Conservation (phyloP, 176 grass and related monocot species). For the Stipa capillata region DNA sequence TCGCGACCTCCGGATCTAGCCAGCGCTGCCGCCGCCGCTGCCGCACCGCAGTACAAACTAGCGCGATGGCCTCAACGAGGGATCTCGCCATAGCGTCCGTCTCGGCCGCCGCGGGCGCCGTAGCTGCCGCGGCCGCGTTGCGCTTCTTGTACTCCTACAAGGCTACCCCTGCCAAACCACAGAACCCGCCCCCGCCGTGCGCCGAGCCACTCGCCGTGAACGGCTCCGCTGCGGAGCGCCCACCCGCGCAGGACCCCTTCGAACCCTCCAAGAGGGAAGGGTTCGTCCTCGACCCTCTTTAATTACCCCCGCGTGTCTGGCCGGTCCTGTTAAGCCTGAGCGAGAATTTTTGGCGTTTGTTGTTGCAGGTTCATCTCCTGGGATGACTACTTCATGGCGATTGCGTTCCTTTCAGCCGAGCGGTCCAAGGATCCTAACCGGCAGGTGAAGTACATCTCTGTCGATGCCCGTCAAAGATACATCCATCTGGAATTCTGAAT, state of each 20-base stretch:
- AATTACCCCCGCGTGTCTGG: neutral
- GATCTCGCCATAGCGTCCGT: constrained; percentile 52
- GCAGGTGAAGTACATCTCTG: constrained; percentile 41
- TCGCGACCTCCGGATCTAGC: neutral
- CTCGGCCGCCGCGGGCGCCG: constrained; percentile 56
- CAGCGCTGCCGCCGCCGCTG: neutral
- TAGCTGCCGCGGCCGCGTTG: constrained; percentile 32
- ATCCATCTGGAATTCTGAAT: neutral
- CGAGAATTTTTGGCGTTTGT: neutral
- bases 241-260: constrained; percentile 46
- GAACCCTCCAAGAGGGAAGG: constrained; percentile 65
- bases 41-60: neutral
- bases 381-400: constrained; percentile 99
- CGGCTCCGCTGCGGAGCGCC: constrained; percentile 9
- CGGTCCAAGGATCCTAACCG: constrained; percentile 93
- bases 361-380: constrained; percentile 76
- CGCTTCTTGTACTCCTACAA: constrained; percentile 37
- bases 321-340: neutral
- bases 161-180: neutral
- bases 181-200: neutral
- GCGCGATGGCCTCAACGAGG: constrained; percentile 44
- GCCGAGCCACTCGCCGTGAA: constrained; percentile 13
- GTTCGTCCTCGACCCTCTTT: constrained; percentile 14
- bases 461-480: neutral
- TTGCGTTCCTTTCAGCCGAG: constrained; percentile 93